Evolutionary conservation across 345 rosid genomes (phyloP).

Genomic region (Heritiera fomes): DNA sequence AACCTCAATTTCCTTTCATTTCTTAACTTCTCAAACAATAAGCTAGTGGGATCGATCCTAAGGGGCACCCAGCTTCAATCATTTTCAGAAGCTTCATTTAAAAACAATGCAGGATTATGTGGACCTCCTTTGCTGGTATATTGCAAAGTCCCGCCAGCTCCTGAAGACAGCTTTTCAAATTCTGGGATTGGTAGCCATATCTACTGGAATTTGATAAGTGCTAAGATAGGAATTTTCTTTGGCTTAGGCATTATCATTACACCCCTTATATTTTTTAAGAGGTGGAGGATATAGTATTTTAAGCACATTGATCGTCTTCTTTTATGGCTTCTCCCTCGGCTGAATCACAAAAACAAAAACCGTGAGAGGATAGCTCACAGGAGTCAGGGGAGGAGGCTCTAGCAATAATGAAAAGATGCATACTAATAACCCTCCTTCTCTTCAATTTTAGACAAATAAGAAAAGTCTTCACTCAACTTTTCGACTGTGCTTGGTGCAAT

Average conservation of each 20-base stretch:
- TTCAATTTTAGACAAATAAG: not conserved
- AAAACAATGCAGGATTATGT: conserved; percentile 32
- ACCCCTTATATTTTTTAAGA: not conserved
- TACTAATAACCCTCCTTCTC: not conserved
- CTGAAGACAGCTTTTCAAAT: not conserved
- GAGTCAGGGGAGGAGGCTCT: not conserved
- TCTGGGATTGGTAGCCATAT: not conserved
- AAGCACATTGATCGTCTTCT: not conserved
- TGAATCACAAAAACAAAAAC: not conserved
- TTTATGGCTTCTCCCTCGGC: not conserved
- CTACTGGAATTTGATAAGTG: not conserved
- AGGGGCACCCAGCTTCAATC: conserved; percentile 24
- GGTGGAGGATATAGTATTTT: conserved; percentile 15
- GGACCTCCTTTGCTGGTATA: conserved; percentile 19
- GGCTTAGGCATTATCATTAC: not conserved
- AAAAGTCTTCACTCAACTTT: not conserved
- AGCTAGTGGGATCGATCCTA: conserved; percentile 33
- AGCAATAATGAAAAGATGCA: not conserved
- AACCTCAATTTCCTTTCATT: conserved; percentile 30
- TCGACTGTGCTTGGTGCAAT: too few relatives aligned
- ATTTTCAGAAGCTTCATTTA: conserved; percentile 22
- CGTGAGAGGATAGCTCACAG: not conserved
- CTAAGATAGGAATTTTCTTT: not conserved
- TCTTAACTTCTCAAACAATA: conserved; percentile 43
- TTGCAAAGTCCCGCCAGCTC: not conserved